Evolutionary conservation across 257 asterid genomes (phyloP).

Genomic region (Solanum tacnaense): DNA sequence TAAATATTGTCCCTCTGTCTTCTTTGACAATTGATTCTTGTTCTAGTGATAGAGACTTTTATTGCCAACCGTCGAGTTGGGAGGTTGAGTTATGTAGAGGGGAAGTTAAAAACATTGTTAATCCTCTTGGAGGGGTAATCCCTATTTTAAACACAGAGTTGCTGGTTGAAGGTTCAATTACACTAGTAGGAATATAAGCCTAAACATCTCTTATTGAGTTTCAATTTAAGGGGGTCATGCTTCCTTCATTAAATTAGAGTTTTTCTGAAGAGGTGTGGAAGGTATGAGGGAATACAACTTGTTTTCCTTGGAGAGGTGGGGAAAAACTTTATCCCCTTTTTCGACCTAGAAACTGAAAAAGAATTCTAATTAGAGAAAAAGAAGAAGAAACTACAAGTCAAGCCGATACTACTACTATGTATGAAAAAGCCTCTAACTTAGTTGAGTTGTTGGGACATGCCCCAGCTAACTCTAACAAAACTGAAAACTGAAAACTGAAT

Average conservation of each 20-base stretch:
- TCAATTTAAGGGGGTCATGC: background rate
- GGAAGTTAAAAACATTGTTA: background rate
- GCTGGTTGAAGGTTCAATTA: background rate
- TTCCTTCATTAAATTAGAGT: background rate
- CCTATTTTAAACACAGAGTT: background rate
- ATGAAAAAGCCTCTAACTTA: no score
- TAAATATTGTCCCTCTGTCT: background rate
- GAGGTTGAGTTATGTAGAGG: background rate
- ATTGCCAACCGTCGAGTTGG: background rate
- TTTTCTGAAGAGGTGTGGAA: background rate
- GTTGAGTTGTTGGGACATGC: no score
- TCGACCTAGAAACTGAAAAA: background rate
- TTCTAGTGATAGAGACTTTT: background rate
- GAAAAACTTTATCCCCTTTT: background rate
- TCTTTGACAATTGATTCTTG: background rate
- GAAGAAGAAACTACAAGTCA: background rate
- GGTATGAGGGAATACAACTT: background rate
- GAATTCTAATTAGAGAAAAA: background rate
- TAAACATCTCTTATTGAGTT: background rate
- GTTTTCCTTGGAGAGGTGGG: background rate
- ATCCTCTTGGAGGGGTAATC: background rate
- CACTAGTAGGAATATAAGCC: background rate
- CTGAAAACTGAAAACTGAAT: no score
- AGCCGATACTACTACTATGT: no score
- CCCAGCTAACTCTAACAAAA: no score